Conservation (phyloP, 1,284 basidiomycete species). For the Anthracocystis walkeri region DNA sequence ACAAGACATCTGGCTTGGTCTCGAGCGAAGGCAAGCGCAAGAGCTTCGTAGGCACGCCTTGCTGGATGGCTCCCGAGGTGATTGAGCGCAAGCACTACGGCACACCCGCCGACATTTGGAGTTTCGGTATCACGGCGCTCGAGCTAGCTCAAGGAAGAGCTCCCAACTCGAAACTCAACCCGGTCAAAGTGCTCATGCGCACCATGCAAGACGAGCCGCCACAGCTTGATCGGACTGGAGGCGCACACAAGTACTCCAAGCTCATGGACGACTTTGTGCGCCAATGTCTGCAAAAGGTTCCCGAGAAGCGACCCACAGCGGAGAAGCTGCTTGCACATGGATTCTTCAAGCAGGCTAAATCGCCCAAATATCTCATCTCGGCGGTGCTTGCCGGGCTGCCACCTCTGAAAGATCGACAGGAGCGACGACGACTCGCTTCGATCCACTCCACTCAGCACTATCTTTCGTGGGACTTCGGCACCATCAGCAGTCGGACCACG, state of each 20-base stretch:
- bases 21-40: conserved; percentile 74
- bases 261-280: conserved; percentile 84
- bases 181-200: conserved; percentile 80
- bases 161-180: conserved; percentile 80
- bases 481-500: conserved; percentile 29
- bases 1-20: conserved; percentile 29
- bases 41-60: conserved; percentile 90
- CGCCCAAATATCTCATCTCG: conserved; percentile 79
- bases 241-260: conserved; percentile 81
- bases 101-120: conserved; percentile 87
- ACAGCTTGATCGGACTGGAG: conserved; percentile 78
- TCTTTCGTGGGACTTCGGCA: conserved; percentile 62
- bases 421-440: conserved; percentile 47
- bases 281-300: conserved; percentile 84
- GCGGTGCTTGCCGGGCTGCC: conserved; percentile 74
- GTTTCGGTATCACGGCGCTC: conserved; percentile 85
- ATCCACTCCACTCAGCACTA: conserved; percentile 51
- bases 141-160: conserved; percentile 86
- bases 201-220: conserved; percentile 73
- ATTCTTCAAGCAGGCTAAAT: conserved; percentile 83
- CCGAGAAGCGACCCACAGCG: conserved; percentile 80
- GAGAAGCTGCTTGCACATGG: conserved; percentile 80
- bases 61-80: conserved; percentile 94
- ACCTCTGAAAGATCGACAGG: conserved; percentile 58
- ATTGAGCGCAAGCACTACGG: conserved; percentile 85